Evolutionary conservation across 2,329 filamentous ascomycete species (phyloP).

Genomic region (Grosmannia huntii): DNA sequence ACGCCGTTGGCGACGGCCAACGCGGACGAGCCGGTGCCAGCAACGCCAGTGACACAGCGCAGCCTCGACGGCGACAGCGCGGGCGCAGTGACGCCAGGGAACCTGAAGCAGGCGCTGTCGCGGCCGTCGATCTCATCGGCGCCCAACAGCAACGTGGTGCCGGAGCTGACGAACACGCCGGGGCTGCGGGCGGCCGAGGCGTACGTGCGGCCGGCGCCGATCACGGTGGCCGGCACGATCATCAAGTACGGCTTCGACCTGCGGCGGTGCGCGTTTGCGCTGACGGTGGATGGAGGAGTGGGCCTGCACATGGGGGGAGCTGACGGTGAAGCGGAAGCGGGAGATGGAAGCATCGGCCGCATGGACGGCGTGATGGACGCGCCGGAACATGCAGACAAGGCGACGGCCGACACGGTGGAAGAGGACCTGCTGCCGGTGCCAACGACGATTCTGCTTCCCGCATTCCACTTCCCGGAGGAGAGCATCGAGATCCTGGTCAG

Average conservation of each 20-base stretch:
- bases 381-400: neutral
- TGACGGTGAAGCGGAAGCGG: too few species aligned
- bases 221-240: constrained; percentile 60
- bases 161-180: constrained; percentile 45
- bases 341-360: neutral
- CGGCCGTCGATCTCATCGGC: constrained; percentile 52
- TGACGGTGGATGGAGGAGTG: constrained; percentile 43
- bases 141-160: constrained; percentile 23
- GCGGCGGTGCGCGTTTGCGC: constrained; percentile 60
- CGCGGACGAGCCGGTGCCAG: constrained; percentile 14
- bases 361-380: neutral
- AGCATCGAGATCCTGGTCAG: constrained; percentile 61
- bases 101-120: constrained; percentile 61
- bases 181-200: constrained; percentile 88
- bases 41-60: neutral
- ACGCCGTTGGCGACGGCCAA: neutral
- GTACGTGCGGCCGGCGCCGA: constrained; percentile 75
- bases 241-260: constrained; percentile 70
- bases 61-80: constrained; percentile 19
- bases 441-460: constrained; percentile 75
- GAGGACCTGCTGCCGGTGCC: constrained; percentile 26
- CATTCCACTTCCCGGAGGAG: constrained; percentile 79
- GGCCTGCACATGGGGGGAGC: constrained; percentile 3
- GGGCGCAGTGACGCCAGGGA: constrained; percentile 56
- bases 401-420: neutral